Base-by-base conservation (phyloP, 306 rosid species). In the Vicia sativa region DNA sequence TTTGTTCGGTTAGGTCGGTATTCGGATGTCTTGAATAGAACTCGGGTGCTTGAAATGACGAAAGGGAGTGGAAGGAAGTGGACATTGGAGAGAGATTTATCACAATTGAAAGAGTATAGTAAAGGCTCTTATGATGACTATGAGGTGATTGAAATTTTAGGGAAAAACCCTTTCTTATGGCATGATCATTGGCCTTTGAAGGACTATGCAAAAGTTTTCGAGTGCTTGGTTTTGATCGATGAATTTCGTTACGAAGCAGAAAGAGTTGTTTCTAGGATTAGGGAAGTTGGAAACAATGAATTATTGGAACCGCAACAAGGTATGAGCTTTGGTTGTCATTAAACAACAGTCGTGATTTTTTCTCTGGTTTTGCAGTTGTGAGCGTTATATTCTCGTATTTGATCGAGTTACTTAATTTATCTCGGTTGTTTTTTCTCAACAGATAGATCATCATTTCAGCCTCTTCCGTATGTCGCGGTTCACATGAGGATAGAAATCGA, bases 61-160 rank as follows among this genome's bases (percentile, higher is more conserved):
- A 93, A 93, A 73, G 98, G 98, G 14, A 92, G 96, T 70, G 98
- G 98, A 72, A 90, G 98, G 83, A 92, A 75, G 74, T 93, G 98
- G 98, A 90, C 96, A 5, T 21, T 74, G 12, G 87, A 85, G 70
- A 86, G 87, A 61, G 98, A 93, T 80, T 81, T 90, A 46, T 84
- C 84, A 35, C 96, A 93, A 49, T 67, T 93, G 78, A 82, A 54
- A 23, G 73, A 86, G 74, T 81, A 83, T 64, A 76, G 80, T 16
- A 74, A 23, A 56, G 86, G 81, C 25, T 70, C 86, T 0, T 74
- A 78, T 35, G 91, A 82, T 76, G 79, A 65, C 3, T 34, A 79
- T 7, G 95, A 93, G 78, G 87, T 87, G 0, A 82, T 93, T 37
- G 79, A 50, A 57, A 83, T 93, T 25, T 86, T 83, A 9, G 98